A percentile compares a stretch with the other conserved stretches of the same genome.
Evolutionary conservation across 306 rosid species (phyloP).

Genomic region (Cotoneaster glaucophyllus): DNA sequence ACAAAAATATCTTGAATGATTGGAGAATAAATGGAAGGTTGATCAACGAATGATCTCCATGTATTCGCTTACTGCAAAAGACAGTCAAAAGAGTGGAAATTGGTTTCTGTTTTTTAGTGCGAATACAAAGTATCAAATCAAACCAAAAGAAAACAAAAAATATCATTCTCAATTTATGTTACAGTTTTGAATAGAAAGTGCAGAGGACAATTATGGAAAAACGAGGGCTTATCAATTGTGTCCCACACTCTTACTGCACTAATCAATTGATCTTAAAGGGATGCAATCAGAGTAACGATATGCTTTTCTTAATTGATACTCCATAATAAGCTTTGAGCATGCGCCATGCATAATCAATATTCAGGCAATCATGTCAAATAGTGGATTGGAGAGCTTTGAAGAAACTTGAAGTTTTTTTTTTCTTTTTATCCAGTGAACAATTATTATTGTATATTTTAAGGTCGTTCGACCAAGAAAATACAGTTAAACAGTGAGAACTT

Average conservation of each 20-base stretch:
- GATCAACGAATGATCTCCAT: not conserved
- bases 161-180: not conserved
- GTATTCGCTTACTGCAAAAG: not conserved
- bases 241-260: not conserved
- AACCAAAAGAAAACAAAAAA: not conserved
- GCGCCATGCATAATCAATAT: not conserved
- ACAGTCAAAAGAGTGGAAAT: not conserved
- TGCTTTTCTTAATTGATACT: not conserved
- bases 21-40: not conserved
- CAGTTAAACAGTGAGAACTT: not conserved
- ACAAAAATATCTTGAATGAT: not conserved
- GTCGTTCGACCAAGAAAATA: not conserved
- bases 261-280: not conserved
- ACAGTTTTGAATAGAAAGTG: not conserved
- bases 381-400: not conserved
- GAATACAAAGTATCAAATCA: not conserved
- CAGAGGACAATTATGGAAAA: slow-evolving; percentile 1
- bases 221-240: not conserved
- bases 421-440: not conserved
- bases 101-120: slow-evolving; percentile 3
- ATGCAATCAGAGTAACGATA: not conserved
- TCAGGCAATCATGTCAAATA: not conserved
- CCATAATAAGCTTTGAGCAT: not conserved
- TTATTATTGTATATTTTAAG: not conserved
- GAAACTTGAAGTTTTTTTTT: not conserved